These are phyloP conservation scores for Aspergillus saccharolyticus DNA, from an alignment of 495 filamentous ascomycete genomes.

Conservation along the genomic window DNA sequence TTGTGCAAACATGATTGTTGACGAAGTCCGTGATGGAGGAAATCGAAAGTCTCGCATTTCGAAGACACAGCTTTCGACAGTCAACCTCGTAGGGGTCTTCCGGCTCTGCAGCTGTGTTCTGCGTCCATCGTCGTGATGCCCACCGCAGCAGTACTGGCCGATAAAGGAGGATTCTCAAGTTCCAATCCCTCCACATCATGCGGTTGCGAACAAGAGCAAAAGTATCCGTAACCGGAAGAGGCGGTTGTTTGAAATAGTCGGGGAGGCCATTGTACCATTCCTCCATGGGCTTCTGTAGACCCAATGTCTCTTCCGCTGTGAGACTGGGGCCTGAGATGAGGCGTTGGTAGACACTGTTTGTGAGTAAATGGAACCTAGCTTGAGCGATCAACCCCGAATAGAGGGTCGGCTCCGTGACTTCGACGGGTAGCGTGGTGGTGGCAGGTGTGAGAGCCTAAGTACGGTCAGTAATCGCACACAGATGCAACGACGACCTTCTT, in stretches of 20 bases:
- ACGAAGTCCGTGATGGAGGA: constrained; percentile 42
- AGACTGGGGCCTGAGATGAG: constrained; percentile 47
- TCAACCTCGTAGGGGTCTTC: constrained; percentile 42
- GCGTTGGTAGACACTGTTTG: constrained; percentile 47
- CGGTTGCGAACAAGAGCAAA: constrained; percentile 38
- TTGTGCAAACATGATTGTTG: constrained; percentile 37
- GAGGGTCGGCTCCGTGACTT: constrained; percentile 40
- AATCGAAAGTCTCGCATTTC: constrained; percentile 41
- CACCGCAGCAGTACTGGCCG: constrained; percentile 49
- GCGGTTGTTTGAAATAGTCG: constrained; percentile 38
- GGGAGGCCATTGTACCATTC: constrained; percentile 45
- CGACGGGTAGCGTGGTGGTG: constrained; percentile 38
- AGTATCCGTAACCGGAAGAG: constrained; percentile 26
- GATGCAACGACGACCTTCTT: neutral
- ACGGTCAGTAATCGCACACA: neutral
- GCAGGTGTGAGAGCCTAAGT: constrained; percentile 34
- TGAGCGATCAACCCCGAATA: constrained; percentile 49
- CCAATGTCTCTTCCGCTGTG: constrained; percentile 43
- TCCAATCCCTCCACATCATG: constrained; percentile 48
- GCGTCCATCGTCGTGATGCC: constrained; percentile 40
- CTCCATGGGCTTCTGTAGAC: constrained; percentile 43
- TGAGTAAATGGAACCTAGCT: constrained; percentile 44
- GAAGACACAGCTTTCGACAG: constrained; percentile 39
- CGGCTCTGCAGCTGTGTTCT: constrained; percentile 25
- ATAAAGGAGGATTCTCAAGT: constrained; percentile 48